Evolutionary conservation across 2,329 filamentous ascomycete species (phyloP), one percentile per base, ranked within the genome.

Genomic region (Phaeosphaeriaceae sp.): DNA sequence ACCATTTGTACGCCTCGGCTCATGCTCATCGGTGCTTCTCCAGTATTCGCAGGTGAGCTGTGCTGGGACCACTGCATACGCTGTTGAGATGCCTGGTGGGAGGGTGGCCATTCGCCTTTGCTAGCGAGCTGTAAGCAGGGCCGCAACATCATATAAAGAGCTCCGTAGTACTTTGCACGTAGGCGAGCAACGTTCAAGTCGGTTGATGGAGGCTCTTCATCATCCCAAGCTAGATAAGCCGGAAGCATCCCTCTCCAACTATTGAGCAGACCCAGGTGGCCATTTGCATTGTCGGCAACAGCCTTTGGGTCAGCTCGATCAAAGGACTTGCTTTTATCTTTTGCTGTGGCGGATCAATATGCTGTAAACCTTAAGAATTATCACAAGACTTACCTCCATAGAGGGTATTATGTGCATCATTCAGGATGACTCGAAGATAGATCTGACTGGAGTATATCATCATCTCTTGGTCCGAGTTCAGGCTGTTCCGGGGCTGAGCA

Each of bases 141-240:
- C 22, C 95, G 87, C 74, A 95, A 91, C 24, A 94, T 93, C 72
- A 98, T 93, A 61, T 96, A 93, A 63, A 90, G 87, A 0, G 92
- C 93, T 20, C 95, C 95, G 83, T 94, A 98, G 77, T 95, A 98
- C 76, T 99, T 98, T 15, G 91, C 95, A 44, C 94, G 89, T 60
- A 98, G 83, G 21, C 95, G 87, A 31, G 94, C 94, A 13, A 87
- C 83, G 17, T 97, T 87, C 58, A 98, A 93, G 49, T 97, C 88
- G 0, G 72, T 76, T 0, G 93, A 86, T 1, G 92, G 92, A 4
- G 84, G 83, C 54, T 96, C 91, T 1, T 83, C 77, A 58, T 92
- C 90, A 2, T 84, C 74, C 82, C 90, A 91, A 54, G 78, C 77
- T 85, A 94, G 70, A 2, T 70, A 58, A 1, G 75, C 62, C 0